These are phyloP conservation scores for Macrophomina phaseolina DNA, from an alignment of 2,329 filamentous ascomycete species.

Conservation along the genomic window DNA sequence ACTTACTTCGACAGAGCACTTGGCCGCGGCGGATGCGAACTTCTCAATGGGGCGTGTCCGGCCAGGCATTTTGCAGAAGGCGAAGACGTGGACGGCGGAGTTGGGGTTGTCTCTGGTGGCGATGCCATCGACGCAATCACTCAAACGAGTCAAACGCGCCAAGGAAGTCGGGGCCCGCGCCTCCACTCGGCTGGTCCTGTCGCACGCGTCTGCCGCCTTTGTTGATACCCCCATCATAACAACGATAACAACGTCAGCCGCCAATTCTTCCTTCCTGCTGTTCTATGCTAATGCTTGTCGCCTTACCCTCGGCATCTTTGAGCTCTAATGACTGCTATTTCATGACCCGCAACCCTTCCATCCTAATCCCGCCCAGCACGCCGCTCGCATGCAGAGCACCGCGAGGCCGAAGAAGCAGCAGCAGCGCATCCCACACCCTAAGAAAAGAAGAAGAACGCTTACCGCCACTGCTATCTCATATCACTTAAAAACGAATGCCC, in stretches of 20 bases:
- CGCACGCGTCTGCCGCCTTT: background rate
- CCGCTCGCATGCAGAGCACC: slow-evolving; percentile 47
- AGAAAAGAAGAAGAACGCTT: background rate
- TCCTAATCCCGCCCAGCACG: slow-evolving; percentile 15
- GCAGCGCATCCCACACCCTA: slow-evolving; percentile 39
- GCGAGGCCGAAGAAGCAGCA: slow-evolving; percentile 5
- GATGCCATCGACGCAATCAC: background rate
- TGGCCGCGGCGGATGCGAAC: slow-evolving; percentile 67
- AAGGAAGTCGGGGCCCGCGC: background rate
- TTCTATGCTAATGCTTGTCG: slow-evolving; percentile 20
- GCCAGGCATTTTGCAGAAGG: slow-evolving; percentile 45
- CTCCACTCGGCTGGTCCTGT: background rate
- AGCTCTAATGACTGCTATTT: slow-evolving; percentile 15
- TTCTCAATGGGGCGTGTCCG: slow-evolving; percentile 70
- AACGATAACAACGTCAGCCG: background rate
- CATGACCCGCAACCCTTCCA: slow-evolving; percentile 17
- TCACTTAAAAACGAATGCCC: slow-evolving; percentile 44
- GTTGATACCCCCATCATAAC: background rate
- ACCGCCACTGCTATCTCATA: slow-evolving; percentile 27
- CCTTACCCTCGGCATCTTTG: slow-evolving; percentile 15
- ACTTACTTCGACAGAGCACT: slow-evolving; percentile 69
- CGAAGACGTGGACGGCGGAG: background rate
- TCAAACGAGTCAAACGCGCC: slow-evolving; percentile 17
- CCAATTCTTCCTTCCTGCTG: slow-evolving; percentile 26
- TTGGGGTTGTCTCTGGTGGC: background rate